Base-by-base conservation (phyloP, 129 eudicot species). In the Oenanthe sinensis region DNA sequence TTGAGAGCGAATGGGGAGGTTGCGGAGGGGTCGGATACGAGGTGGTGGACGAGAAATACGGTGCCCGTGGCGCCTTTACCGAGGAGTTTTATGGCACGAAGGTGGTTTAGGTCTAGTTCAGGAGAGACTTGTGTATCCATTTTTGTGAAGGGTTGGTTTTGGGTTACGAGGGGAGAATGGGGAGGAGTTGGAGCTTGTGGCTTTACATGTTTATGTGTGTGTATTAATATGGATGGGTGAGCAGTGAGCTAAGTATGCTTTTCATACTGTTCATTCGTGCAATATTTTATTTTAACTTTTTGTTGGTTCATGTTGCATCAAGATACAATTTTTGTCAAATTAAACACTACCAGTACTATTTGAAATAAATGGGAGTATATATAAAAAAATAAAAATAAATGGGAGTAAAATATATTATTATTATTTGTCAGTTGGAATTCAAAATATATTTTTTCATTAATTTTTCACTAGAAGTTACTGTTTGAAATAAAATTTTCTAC, bases 41-140 rank as follows among this genome's bases (percentile, higher is more conserved):
- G 77, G 71, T 91, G 85, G 79, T 90, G 83, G 75, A 89, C 98
- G 12, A 94, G 87, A 78, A 94, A 87, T 19, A 94, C 98, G 2
- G 98, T 94, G 28, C 98, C 98, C 81, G 85, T 89, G 43, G 98
- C 98, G 12, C 98, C 98, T 71, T 85, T 91, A 68, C 98, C 98
- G 50, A 94, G 85, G 36, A 94, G 84, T 83, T 88, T 86, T 11
- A 88, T 71, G 79, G 91, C 96, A 12, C 82, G 77, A 10, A 91
- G 86, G 80, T 84, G 85, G 71, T 84, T 74, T 17, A 90, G 63
- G 60, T 85, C 73, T 3, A 88, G 83, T 77, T 84, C 88, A 80
- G 88, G 87, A 71, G 79, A 83, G 69, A 85, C 79, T 39, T 65
- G 40, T 4, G 83, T 54, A 12, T 85, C 87, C 93, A 87, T 88